phyloP scores from a whole-genome alignment of 345 rosid species.

The Gossypium ekmanianum region DNA sequence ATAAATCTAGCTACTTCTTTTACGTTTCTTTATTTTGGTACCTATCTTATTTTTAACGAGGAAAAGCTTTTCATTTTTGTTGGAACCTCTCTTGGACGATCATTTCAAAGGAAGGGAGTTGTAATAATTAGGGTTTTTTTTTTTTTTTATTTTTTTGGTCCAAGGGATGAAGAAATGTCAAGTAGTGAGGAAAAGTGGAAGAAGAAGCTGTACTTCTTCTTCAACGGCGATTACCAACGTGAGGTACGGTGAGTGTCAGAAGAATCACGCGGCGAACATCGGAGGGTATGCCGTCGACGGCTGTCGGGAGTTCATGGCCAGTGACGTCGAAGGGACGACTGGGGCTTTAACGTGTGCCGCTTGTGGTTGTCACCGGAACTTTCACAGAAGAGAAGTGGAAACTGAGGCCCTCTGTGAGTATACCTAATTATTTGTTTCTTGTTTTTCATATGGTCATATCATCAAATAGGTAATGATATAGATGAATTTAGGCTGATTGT shows the following conservation, averaged over 20 bases:
- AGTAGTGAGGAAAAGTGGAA: constrained; percentile 38
- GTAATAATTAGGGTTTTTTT: constrained; percentile 25
- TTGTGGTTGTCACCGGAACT: constrained; percentile 75
- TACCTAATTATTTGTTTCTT: constrained; percentile 25
- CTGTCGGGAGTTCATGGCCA: constrained; percentile 54
- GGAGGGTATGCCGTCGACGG: constrained; percentile 83
- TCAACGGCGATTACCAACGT: constrained; percentile 26
- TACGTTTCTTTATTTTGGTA: constrained; percentile 1
- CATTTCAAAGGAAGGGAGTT: constrained; percentile 5
- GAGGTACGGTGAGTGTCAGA: constrained; percentile 51
- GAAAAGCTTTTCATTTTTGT: background rate
- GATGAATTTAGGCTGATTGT: constrained; percentile 2
- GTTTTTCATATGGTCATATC: background rate
- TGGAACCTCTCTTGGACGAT: constrained; percentile 22
- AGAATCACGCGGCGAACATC: constrained; percentile 70
- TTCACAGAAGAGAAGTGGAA: constrained; percentile 59
- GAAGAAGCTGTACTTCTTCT: constrained; percentile 32
- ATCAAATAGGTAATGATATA: background rate
- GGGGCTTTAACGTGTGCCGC: constrained; percentile 63
- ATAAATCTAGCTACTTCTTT: constrained; percentile 14
- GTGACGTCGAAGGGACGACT: constrained; percentile 28
- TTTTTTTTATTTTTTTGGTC: background rate
- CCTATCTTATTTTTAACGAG: constrained; percentile 9
- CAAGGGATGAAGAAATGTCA: constrained; percentile 48
- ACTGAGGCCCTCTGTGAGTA: constrained; percentile 65